phyloP scores from a whole-genome alignment of 2,329 filamentous ascomycete genomes.

The Paecilomyces sp. region DNA sequence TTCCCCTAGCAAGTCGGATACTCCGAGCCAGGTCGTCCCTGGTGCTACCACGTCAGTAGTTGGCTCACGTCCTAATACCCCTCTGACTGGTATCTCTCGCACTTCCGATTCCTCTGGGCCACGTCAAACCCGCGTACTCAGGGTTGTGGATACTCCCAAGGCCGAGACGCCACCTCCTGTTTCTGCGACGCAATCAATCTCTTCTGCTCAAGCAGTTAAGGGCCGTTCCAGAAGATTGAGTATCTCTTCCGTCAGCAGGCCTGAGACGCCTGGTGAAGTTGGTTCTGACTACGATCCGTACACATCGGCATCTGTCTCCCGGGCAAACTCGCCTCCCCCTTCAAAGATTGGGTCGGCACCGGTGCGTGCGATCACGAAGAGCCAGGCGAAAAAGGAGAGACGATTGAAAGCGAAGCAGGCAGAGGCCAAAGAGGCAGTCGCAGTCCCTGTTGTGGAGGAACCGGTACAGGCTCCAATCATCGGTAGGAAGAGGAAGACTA shows the following conservation, averaged over 20 bases:
- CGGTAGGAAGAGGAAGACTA: conserved; percentile 55
- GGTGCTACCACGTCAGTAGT: conserved; percentile 22
- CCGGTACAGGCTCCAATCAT: conserved; percentile 54
- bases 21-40: conserved; percentile 11
- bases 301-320: conserved; percentile 53
- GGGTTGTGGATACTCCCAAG: conserved; percentile 51
- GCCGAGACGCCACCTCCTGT: conserved; percentile 33
- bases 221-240: conserved; percentile 28
- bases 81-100: conserved; percentile 30
- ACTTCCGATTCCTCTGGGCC: conserved; percentile 30
- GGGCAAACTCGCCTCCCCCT: conserved; percentile 51
- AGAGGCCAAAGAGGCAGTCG: conserved; percentile 34
- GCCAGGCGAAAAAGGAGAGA: conserved; percentile 54
- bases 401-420: conserved; percentile 42
- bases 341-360: conserved; percentile 53
- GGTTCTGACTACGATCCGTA: conserved; percentile 53
- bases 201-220: conserved; percentile 23
- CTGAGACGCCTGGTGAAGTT: conserved; percentile 54
- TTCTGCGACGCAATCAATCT: conserved; percentile 23
- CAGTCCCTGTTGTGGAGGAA: conserved; percentile 37
- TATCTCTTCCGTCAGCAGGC: conserved; percentile 51
- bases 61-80: conserved; percentile 44
- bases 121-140: conserved; percentile 45
- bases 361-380: conserved; percentile 54
- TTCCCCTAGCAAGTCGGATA: conserved; percentile 17